Evolutionary conservation across 805 yeast genomes (phyloP).

Genomic region (Hyphopichia homilentoma): DNA sequence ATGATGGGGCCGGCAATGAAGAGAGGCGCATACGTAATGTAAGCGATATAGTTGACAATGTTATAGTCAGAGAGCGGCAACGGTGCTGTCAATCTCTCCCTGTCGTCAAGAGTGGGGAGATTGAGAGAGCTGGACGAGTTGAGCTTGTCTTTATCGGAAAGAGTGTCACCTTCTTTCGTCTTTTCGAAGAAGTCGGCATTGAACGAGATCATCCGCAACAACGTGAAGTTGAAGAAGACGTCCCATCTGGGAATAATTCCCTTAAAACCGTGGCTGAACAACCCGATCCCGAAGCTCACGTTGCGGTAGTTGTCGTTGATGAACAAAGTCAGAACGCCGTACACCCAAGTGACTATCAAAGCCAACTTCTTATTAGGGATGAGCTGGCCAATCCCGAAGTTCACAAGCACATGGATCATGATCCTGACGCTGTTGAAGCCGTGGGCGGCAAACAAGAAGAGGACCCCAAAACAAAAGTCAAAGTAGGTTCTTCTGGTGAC

Average conservation of each 20-base stretch:
- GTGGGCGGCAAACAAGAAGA: conserved; percentile 70
- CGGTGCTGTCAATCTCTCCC: conserved; percentile 62
- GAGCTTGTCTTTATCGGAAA: conserved; percentile 5
- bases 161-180: conserved; percentile 9
- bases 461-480: conserved; percentile 68
- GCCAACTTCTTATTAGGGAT: conserved; percentile 36
- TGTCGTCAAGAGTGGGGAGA: conserved; percentile 43
- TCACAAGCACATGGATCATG: conserved; percentile 50
- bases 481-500: conserved; percentile 49
- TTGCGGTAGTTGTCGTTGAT: conserved; percentile 66
- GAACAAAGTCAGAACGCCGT: conserved; percentile 75
- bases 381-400: conserved; percentile 47
- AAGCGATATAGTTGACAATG: conserved; percentile 66
- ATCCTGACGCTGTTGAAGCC: conserved; percentile 72
- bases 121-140: conserved; percentile 4
- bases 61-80: conserved; percentile 59
- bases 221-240: conserved; percentile 86
- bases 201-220: conserved; percentile 79
- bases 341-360: conserved; percentile 58
- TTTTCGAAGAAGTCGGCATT: conserved; percentile 69
- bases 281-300: conserved; percentile 49
- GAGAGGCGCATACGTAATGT: conserved; percentile 79
- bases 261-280: conserved; percentile 57
- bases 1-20: conserved; percentile 94
- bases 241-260: conserved; percentile 94